Percentiles rank a stretch among this genome's conserved stretches.
These are phyloP conservation scores for Cenchrus americanus DNA, from an alignment of 176 grass and related monocot species.

Conservation along the genomic window DNA sequence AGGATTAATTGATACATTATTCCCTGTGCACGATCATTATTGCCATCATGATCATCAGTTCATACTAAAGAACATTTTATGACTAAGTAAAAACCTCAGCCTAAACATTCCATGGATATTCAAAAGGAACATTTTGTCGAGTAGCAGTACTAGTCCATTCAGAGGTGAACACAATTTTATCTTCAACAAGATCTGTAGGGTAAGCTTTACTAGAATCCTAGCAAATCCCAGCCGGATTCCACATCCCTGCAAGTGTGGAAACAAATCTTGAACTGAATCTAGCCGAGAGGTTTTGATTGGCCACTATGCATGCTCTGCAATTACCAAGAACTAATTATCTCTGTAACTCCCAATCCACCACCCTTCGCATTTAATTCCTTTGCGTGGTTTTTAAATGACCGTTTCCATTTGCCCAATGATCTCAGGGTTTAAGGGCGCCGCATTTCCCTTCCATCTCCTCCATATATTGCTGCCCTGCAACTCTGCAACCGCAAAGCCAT, in stretches of 20 bases:
- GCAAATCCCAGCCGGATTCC: neutral
- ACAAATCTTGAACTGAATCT: constrained; percentile 30
- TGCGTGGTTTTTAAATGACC: constrained; percentile 32
- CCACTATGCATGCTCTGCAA: constrained; percentile 33
- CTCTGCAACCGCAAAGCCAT: neutral
- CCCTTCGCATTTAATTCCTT: constrained; percentile 44
- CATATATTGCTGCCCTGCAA: neutral
- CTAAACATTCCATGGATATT: neutral
- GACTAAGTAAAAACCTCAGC: constrained; percentile 8
- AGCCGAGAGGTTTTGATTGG: constrained; percentile 33
- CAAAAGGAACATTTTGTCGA: neutral
- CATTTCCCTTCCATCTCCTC: constrained; percentile 38
- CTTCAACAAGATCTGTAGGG: neutral
- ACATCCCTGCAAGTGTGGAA: neutral
- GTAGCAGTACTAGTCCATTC: neutral
- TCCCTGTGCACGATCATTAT: neutral
- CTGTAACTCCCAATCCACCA: constrained; percentile 52
- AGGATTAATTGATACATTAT: constrained; percentile 18
- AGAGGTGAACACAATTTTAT: neutral
- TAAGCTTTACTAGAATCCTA: neutral
- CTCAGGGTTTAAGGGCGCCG: constrained; percentile 38
- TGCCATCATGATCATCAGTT: constrained; percentile 5
- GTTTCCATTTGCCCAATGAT: constrained; percentile 54
- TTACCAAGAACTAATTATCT: constrained; percentile 54
- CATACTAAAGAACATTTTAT: neutral